Conservation (phyloP, 176 grass and related monocot species). For the Bonia amplexicaulis region DNA sequence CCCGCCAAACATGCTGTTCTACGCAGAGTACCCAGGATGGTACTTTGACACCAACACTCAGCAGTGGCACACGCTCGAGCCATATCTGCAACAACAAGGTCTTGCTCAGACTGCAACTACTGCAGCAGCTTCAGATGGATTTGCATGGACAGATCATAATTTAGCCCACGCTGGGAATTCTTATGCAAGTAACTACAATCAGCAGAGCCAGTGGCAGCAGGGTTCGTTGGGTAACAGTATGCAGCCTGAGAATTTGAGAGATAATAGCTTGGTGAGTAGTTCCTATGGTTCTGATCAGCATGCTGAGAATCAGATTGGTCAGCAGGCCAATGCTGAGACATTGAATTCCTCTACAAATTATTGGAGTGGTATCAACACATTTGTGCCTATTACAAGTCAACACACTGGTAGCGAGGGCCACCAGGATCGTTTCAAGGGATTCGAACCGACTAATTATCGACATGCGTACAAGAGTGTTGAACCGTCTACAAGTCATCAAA, state of each 20-base stretch:
- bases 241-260: slow-evolving; percentile 27
- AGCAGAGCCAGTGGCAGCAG: slow-evolving; percentile 27
- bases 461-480: slow-evolving; percentile 28
- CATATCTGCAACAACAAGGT: slow-evolving; percentile 41
- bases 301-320: slow-evolving; percentile 13
- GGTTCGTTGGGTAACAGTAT: slow-evolving; percentile 35
- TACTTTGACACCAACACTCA: slow-evolving; percentile 80
- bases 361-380: neutral
- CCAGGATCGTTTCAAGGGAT: slow-evolving; percentile 20
- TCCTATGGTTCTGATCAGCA: slow-evolving; percentile 33
- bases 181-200: slow-evolving; percentile 9
- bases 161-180: neutral
- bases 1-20: slow-evolving; percentile 82
- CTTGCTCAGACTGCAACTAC: slow-evolving; percentile 16
- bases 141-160: slow-evolving; percentile 4
- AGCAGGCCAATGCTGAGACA: neutral
- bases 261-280: slow-evolving; percentile 22
- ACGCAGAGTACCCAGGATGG: slow-evolving; percentile 78
- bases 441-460: slow-evolving; percentile 3
- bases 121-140: slow-evolving; percentile 19
- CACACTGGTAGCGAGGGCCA: neutral
- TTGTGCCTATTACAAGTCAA: slow-evolving; percentile 31
- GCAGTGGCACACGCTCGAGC: slow-evolving; percentile 65
- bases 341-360: slow-evolving; percentile 8
- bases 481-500: slow-evolving; percentile 5